These are phyloP conservation scores for Fusarium abutilonis DNA, from an alignment of 2,329 filamentous ascomycete species.

Conservation along the genomic window DNA sequence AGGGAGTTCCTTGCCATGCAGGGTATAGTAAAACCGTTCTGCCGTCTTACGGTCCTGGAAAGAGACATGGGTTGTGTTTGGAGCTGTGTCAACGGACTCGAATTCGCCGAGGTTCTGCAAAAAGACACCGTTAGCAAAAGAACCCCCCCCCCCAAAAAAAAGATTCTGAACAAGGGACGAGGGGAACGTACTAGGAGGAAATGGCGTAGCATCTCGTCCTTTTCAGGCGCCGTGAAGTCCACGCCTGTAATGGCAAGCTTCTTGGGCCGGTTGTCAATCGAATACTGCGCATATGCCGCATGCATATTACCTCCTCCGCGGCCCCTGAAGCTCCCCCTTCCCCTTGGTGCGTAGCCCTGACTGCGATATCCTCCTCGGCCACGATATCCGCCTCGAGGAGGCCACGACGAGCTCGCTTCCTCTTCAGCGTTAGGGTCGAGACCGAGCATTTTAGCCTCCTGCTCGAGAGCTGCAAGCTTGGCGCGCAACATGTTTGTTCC, in stretches of 20 bases:
- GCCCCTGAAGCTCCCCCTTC: conserved; percentile 55
- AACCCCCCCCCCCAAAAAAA: too few relatives aligned
- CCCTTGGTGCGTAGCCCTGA: conserved; percentile 47
- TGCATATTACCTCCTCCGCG: conserved; percentile 59
- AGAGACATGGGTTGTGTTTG: conserved; percentile 62
- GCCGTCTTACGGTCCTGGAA: conserved; percentile 76
- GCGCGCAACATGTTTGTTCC: conserved; percentile 74
- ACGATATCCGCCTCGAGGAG: conserved; percentile 46
- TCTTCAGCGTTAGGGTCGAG: conserved; percentile 66
- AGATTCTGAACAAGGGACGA: not conserved
- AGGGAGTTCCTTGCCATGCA: conserved; percentile 67
- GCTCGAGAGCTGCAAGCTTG: conserved; percentile 76
- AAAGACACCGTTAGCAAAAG: conserved; percentile 5
- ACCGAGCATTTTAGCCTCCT: conserved; percentile 75
- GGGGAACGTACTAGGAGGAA: conserved; percentile 71
- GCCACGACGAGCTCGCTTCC: conserved; percentile 48
- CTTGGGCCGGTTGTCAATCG: conserved; percentile 80
- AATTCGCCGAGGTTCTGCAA: conserved; percentile 70
- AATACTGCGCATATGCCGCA: conserved; percentile 69
- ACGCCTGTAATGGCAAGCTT: conserved; percentile 71
- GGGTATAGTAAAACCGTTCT: conserved; percentile 72
- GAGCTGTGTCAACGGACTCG: conserved; percentile 63
- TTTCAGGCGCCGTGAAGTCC: conserved; percentile 68
- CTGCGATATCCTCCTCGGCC: conserved; percentile 45
- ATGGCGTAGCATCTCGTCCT: conserved; percentile 75